These are phyloP conservation scores for Lathyrus tuberosus DNA, from an alignment of 306 rosid genomes.

Conservation along the genomic window DNA sequence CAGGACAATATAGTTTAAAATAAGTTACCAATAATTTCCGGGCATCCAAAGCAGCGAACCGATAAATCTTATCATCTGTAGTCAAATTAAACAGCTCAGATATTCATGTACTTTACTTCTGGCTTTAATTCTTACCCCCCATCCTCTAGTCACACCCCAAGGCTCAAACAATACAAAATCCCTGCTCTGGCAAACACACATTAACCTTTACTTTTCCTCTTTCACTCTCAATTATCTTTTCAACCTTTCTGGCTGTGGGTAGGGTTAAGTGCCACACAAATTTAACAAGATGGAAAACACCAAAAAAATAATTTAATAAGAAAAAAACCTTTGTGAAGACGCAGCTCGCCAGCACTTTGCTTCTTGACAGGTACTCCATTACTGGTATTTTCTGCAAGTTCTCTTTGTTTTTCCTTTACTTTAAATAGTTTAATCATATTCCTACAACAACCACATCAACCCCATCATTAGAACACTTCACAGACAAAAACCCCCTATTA, in stretches of 20 bases:
- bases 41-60: not conserved
- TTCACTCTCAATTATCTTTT: not conserved
- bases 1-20: not conserved
- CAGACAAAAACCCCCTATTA: not conserved
- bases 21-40: no score
- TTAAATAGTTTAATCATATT: conserved; percentile 84
- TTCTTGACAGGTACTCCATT: conserved; percentile 73
- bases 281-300: not conserved
- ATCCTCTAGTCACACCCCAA: not conserved
- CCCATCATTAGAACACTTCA: conserved; percentile 27
- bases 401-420: conserved; percentile 93
- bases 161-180: not conserved
- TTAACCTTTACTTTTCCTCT: not conserved
- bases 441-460: conserved; percentile 43
- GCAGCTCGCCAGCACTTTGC: conserved; percentile 93
- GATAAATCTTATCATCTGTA: conserved; percentile 4
- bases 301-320: not conserved
- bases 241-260: not conserved
- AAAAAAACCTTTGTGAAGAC: conserved; percentile 85
- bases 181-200: conserved; percentile 5
- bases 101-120: not conserved
- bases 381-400: conserved; percentile 74
- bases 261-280: conserved; percentile 8
- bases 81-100: conserved; percentile 21
- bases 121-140: not conserved